phyloP scores from a whole-genome alignment of 495 filamentous ascomycete species.

The Immersiella caudata region DNA sequence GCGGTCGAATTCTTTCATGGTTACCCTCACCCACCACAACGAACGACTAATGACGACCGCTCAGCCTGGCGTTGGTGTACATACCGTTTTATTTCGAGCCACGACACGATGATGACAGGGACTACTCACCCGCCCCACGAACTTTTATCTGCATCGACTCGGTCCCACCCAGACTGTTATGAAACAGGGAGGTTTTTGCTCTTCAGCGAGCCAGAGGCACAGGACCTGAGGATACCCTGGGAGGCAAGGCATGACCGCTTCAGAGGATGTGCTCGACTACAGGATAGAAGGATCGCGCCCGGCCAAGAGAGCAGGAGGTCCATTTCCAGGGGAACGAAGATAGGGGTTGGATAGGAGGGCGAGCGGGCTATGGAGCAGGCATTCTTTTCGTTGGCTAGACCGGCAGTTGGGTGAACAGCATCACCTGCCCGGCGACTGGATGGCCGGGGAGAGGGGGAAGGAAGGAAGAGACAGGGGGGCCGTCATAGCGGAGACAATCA shows the following conservation, averaged over 20 bases:
- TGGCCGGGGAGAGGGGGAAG: not conserved
- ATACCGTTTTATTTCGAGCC: not conserved
- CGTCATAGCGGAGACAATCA: not conserved
- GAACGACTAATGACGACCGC: slow-evolving; percentile 20
- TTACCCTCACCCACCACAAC: not conserved
- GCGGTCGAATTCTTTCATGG: slow-evolving; percentile 14
- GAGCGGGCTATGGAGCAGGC: not conserved
- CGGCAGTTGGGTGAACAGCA: not conserved
- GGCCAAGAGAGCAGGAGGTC: not conserved
- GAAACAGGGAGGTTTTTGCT: slow-evolving; percentile 7
- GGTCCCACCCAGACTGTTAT: not conserved
- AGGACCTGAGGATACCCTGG: not conserved
- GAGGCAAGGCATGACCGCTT: not conserved
- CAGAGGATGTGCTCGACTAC: not conserved
- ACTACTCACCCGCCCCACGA: slow-evolving; percentile 6
- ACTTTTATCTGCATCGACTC: slow-evolving; percentile 6
- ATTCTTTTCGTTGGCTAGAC: not conserved
- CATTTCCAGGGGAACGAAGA: not conserved
- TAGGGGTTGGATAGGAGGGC: not conserved
- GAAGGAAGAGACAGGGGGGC: not conserved
- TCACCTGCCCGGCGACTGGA: not conserved
- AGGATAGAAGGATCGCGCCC: not conserved
- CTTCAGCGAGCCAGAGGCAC: not conserved
- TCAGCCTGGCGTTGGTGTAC: slow-evolving; percentile 18
- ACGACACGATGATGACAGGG: slow-evolving; percentile 10